Conservation (phyloP, 768 basidiomycete genomes). For the Suillus cothurnatus region DNA sequence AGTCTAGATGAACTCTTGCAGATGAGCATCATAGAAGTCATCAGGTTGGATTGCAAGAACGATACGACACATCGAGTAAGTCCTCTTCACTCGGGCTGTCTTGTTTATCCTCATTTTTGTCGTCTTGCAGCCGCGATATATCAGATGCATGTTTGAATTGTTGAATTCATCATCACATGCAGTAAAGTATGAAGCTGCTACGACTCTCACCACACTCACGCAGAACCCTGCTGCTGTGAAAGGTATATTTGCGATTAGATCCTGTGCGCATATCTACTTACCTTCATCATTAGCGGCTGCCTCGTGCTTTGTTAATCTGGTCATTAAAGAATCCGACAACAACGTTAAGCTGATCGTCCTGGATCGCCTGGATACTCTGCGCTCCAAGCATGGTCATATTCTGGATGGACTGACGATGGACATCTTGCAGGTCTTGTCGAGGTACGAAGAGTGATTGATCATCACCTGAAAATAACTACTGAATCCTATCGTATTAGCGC, state of each 20-base stretch:
- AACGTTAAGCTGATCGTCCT: conserved; percentile 98
- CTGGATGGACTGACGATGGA: conserved; percentile 95
- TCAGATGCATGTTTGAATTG: conserved; percentile 83
- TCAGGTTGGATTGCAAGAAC: conserved; percentile 61
- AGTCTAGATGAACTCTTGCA: conserved; percentile 90
- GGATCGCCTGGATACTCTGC: conserved; percentile 82
- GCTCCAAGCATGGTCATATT: conserved; percentile 84
- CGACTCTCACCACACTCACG: conserved; percentile 89
- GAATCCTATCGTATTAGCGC: conserved; percentile 49
- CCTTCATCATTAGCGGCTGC: conserved; percentile 68
- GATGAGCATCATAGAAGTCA: conserved; percentile 94
- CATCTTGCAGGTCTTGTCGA: conserved; percentile 85
- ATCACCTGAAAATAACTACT: background rate
- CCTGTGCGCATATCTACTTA: conserved; percentile 8
- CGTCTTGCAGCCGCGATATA: conserved; percentile 76
- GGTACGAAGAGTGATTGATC: conserved; percentile 40
- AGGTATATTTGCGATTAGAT: conserved; percentile 47
- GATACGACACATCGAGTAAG: conserved; percentile 65
- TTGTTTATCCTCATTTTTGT: conserved; percentile 10
- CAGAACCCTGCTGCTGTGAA: conserved; percentile 96
- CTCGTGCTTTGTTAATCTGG: conserved; percentile 82
- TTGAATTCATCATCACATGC: conserved; percentile 88
- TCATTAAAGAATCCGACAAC: conserved; percentile 96
- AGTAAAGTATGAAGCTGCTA: conserved; percentile 97
- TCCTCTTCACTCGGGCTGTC: conserved; percentile 10